Evolutionary conservation across 129 eudicot species (phyloP).

Genomic region (Flaveria brownii): DNA sequence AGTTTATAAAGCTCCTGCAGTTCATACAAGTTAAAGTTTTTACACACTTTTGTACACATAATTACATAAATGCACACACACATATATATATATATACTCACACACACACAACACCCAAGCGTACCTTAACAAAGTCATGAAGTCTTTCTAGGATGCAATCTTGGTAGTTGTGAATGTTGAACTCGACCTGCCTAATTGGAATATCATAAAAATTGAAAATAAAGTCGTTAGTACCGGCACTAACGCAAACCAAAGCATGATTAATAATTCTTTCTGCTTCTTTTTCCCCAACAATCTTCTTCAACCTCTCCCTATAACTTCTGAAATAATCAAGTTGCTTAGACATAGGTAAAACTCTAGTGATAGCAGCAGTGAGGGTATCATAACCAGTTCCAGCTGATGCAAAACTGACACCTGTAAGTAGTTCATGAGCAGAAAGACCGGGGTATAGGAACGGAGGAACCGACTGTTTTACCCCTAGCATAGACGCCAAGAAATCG

Average conservation of each 20-base stretch:
- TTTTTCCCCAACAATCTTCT: slow-evolving; percentile 43
- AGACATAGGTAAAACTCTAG: slow-evolving; percentile 48
- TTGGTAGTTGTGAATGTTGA: slow-evolving; percentile 48
- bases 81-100: no score
- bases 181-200: slow-evolving; percentile 47
- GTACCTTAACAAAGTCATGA: slow-evolving; percentile 48
- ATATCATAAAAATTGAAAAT: slow-evolving; percentile 58
- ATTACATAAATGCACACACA: neutral
- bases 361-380: slow-evolving; percentile 43
- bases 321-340: slow-evolving; percentile 43
- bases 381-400: slow-evolving; percentile 77
- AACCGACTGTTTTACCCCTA: slow-evolving; percentile 57
- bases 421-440: slow-evolving; percentile 43
- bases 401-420: slow-evolving; percentile 76
- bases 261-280: slow-evolving; percentile 43
- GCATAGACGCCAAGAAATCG: slow-evolving; percentile 52
- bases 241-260: slow-evolving; percentile 47
- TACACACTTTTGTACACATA: neutral
- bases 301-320: slow-evolving; percentile 43
- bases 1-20: slow-evolving; percentile 45
- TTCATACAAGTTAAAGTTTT: slow-evolving; percentile 15
- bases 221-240: slow-evolving; percentile 79
- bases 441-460: slow-evolving; percentile 68
- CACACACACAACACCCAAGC: no score
- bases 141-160: slow-evolving; percentile 54